These are phyloP conservation scores for Arctium minus DNA, from an alignment of 129 eudicot species.

Conservation along the genomic window DNA sequence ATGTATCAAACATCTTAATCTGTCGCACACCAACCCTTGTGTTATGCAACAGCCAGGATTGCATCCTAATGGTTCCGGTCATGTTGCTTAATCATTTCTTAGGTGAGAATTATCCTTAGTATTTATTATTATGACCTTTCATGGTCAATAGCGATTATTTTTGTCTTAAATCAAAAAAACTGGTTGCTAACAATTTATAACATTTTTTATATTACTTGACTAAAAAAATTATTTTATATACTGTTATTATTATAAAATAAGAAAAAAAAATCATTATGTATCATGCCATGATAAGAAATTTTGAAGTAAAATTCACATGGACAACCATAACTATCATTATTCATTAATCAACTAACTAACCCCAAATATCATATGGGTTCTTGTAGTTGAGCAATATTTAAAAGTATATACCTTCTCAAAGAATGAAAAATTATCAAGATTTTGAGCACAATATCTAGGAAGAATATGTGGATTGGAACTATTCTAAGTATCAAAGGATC, in stretches of 20 bases:
- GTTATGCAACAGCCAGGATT: background rate
- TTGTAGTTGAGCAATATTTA: slow-evolving; percentile 15
- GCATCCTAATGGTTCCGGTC: background rate
- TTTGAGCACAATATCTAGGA: slow-evolving; percentile 27
- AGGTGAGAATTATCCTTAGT: background rate
- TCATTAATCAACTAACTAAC: slow-evolving; percentile 19
- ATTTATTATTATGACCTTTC: background rate
- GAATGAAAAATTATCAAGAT: slow-evolving; percentile 9
- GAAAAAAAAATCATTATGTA: background rate
- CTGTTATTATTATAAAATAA: background rate
- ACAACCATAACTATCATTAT: slow-evolving; percentile 21
- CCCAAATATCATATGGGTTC: background rate
- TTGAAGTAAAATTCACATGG: slow-evolving; percentile 28
- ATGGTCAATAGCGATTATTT: background rate
- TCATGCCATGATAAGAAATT: slow-evolving; percentile 19
- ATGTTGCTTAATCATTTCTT: background rate
- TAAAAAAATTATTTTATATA: background rate
- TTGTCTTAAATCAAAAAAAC: background rate
- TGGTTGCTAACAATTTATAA: background rate
- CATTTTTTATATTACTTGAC: background rate
- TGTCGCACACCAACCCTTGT: background rate
- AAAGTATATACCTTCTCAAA: slow-evolving; percentile 20
- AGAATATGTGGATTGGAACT: slow-evolving; percentile 31
- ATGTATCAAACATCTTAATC: background rate
- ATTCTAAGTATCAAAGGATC: slow-evolving; percentile 33